Evolutionary conservation across 768 basidiomycete species (phyloP).

Genomic region (Lactarius evosmus): DNA sequence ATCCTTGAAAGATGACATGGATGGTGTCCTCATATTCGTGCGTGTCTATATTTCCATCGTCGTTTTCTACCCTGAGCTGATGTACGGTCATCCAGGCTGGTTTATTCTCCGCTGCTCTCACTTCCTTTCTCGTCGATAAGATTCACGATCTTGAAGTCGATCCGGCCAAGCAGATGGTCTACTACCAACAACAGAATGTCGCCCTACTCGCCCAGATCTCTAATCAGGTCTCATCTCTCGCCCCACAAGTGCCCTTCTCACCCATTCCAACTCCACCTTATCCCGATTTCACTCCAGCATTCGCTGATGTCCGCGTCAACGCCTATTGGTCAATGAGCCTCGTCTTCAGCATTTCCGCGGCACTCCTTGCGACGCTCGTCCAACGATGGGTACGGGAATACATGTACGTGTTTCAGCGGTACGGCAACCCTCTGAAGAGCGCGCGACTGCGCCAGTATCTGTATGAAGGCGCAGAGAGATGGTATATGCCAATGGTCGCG

Average conservation of each 20-base stretch:
- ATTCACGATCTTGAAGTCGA: constrained; percentile 6
- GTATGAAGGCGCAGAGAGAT: constrained; percentile 39
- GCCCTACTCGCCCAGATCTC: constrained; percentile 2
- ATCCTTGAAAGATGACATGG: background rate
- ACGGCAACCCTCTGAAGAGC: constrained; percentile 33
- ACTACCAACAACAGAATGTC: constrained; percentile 8
- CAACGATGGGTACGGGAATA: constrained; percentile 49
- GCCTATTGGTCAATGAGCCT: constrained; percentile 41
- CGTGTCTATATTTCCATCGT: background rate
- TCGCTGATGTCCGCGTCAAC: constrained; percentile 40
- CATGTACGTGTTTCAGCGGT: constrained; percentile 30
- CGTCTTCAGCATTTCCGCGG: constrained; percentile 39
- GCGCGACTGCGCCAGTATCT: constrained; percentile 41
- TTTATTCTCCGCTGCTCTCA: constrained; percentile 12
- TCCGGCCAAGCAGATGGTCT: background rate
- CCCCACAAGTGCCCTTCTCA: background rate
- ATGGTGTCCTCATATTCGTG: background rate
- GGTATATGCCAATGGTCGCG: constrained; percentile 42
- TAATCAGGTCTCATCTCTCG: background rate
- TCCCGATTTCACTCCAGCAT: constrained; percentile 19
- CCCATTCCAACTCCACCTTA: background rate
- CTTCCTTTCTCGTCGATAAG: constrained; percentile 12
- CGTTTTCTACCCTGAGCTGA: background rate
- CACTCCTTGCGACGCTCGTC: constrained; percentile 32
- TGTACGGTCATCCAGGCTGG: background rate